Conservation (phyloP, 306 rosid genomes). For the Gynostemma pentaphyllum region DNA sequence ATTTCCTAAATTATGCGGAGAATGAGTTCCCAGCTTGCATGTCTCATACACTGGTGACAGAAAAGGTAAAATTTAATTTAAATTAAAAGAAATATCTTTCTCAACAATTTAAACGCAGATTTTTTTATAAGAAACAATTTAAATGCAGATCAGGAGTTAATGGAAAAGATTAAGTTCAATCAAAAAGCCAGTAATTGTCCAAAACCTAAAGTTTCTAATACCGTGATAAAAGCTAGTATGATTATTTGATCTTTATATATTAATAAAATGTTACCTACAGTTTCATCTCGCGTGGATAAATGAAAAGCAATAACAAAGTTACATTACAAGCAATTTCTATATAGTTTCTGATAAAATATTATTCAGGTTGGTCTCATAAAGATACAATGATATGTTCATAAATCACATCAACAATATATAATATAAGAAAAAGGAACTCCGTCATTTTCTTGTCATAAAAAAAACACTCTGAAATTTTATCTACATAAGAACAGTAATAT, state of each 20-base stretch:
- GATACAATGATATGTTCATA: neutral
- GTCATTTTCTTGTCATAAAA: neutral
- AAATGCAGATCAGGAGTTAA: neutral
- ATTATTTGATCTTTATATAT: neutral
- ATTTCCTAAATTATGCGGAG: constrained; percentile 69
- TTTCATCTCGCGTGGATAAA: neutral
- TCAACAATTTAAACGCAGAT: no score
- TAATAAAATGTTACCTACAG: neutral
- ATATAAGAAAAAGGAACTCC: neutral
- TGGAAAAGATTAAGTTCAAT: neutral
- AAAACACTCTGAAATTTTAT: neutral
- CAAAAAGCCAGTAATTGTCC: neutral
- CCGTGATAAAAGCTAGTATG: neutral
- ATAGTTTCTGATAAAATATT: neutral
- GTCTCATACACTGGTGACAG: constrained; percentile 77
- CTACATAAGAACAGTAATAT: neutral
- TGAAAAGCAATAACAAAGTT: neutral
- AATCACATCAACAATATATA: neutral
- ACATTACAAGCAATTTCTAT: no score
- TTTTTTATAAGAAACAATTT: no score
- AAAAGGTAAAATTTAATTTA: constrained; percentile 11
- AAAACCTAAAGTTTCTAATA: neutral
- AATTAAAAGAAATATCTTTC: neutral
- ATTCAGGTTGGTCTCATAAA: neutral
- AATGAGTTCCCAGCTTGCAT: constrained; percentile 94